Conservation (phyloP, 768 basidiomycete species). For the Trametes maxima region DNA sequence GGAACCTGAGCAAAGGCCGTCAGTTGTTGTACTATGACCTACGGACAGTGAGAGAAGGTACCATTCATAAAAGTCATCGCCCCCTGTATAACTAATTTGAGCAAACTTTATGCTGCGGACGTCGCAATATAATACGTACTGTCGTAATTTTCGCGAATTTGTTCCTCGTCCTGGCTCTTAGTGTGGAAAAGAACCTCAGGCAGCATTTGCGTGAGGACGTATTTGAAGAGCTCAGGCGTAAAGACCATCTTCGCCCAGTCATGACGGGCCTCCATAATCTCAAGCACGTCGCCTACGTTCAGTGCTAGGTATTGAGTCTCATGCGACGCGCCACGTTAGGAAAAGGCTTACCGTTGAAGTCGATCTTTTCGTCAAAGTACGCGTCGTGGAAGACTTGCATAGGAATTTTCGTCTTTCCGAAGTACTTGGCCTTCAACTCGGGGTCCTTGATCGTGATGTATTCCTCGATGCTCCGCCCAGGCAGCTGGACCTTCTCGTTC, state of each 20-base stretch:
- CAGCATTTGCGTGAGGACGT: conserved; percentile 82
- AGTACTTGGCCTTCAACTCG: conserved; percentile 77
- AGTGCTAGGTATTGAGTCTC: conserved; percentile 1
- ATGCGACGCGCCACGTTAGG: conserved; percentile 8
- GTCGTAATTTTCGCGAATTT: conserved; percentile 96
- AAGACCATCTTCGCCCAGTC: conserved; percentile 95
- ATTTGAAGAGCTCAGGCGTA: conserved; percentile 90
- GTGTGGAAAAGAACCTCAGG: conserved; percentile 96
- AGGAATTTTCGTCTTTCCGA: conserved; percentile 88
- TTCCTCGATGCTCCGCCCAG: conserved; percentile 82
- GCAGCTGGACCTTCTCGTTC: conserved; percentile 84
- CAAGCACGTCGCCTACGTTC: conserved; percentile 82
- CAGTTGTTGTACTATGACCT: not conserved
- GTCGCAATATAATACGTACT: conserved; percentile 47
- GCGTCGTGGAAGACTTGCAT: conserved; percentile 98
- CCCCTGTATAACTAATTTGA: conserved; percentile 48
- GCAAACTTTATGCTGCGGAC: conserved; percentile 15
- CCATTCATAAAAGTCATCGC: conserved; percentile 97
- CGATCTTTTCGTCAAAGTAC: conserved; percentile 94
- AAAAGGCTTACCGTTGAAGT: conserved; percentile 78
- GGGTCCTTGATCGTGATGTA: conserved; percentile 91
- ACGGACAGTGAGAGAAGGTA: conserved; percentile 29
- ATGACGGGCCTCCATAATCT: conserved; percentile 91
- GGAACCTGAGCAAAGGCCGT: conserved; percentile 59
- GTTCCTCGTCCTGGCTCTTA: conserved; percentile 89